Base-by-base conservation (phyloP, 2,329 filamentous ascomycete species). In the Microsporum ferrugineum region DNA sequence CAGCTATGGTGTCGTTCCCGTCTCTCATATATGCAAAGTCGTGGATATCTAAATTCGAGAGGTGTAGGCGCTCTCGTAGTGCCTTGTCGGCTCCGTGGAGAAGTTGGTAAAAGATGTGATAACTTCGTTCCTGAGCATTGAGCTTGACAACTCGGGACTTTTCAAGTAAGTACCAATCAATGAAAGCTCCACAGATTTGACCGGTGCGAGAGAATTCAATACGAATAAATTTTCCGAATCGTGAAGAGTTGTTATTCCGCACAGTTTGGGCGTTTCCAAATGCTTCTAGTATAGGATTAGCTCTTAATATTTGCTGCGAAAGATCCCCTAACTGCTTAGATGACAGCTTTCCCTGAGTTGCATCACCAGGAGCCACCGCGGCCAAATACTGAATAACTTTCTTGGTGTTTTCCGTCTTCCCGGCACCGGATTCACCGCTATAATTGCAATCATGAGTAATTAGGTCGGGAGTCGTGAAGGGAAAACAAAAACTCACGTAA, bases 331-430 rank as follows among this genome's bases (percentile, higher is more conserved):
- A 84, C 65, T 87, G 81, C 63, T 78, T 86, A 75, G 76, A 79
- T 76, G 79, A 86, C 77, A 73, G 82, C 71, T 81, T 80, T 2
- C 75, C 77, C 61, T 80, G 75, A 1, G 87, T 82, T 0, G 86
- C 85, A 63, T 97, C 92, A 0, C 89, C 84, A 47, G 89, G 88
- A 7, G 94, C 94, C 53, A 99, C 94, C 1, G 94, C 91, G 12
- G 94, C 94, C 49, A 99, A 84, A 71, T 99, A 99, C 70, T 99
- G 95, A 60, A 99, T 99, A 67, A 99, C 94, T 73, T 99, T 99
- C 72, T 99, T 99, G 14, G 94, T 99, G 72, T 99, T 99, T 73
- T 99, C 94, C 0, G 94, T 99, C 77, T 99, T 99, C 68, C 94
- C 94, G 38, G 94, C 94, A 71, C 94, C 94, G 17, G 94, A 99